A percentile compares a stretch with the other conserved stretches of the same genome.
Evolutionary conservation across 495 filamentous ascomycete species (phyloP).

Genomic region (Viridothelium virens): DNA sequence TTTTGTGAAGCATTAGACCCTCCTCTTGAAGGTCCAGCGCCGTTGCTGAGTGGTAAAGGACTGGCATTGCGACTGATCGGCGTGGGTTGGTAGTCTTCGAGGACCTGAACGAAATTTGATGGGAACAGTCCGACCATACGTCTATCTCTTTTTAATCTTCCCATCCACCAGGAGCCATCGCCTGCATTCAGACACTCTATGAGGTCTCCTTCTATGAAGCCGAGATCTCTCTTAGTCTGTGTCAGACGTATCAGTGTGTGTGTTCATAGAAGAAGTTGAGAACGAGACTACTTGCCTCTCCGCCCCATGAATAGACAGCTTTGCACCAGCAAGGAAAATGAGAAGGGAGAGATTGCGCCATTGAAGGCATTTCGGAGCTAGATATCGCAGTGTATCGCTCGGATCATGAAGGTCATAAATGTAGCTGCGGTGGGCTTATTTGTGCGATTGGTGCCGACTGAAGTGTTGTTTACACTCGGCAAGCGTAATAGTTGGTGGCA

Average conservation of each 20-base stretch:
- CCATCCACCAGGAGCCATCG: slow-evolving; percentile 98
- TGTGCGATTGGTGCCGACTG: not conserved
- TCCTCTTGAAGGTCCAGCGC: slow-evolving; percentile 33
- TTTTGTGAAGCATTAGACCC: slow-evolving; percentile 20
- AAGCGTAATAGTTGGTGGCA: not conserved
- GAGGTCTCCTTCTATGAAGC: slow-evolving; percentile 93
- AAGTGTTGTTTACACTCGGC: not conserved
- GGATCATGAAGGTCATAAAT: not conserved
- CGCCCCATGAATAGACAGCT: slow-evolving; percentile 93
- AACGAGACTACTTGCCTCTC: slow-evolving; percentile 55
- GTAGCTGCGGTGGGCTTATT: no score
- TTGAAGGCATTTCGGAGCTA: slow-evolving; percentile 44
- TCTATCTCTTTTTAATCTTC: slow-evolving; percentile 75
- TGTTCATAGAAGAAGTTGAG: slow-evolving; percentile 4
- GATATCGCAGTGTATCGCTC: not conserved
- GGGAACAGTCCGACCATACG: slow-evolving; percentile 86
- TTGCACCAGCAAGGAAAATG: slow-evolving; percentile 94
- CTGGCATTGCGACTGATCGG: slow-evolving; percentile 71
- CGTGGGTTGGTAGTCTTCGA: slow-evolving; percentile 64
- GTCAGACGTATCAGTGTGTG: slow-evolving; percentile 2
- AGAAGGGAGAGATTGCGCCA: slow-evolving; percentile 62
- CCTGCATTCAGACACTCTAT: slow-evolving; percentile 98
- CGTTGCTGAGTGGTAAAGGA: slow-evolving; percentile 50
- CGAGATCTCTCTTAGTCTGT: slow-evolving; percentile 81
- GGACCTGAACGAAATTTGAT: slow-evolving; percentile 90